A percentile compares a stretch with the other conserved stretches of the same genome.
These are phyloP conservation scores for Microdochium nivale DNA, from an alignment of 2,329 filamentous ascomycete species.

Conservation along the genomic window DNA sequence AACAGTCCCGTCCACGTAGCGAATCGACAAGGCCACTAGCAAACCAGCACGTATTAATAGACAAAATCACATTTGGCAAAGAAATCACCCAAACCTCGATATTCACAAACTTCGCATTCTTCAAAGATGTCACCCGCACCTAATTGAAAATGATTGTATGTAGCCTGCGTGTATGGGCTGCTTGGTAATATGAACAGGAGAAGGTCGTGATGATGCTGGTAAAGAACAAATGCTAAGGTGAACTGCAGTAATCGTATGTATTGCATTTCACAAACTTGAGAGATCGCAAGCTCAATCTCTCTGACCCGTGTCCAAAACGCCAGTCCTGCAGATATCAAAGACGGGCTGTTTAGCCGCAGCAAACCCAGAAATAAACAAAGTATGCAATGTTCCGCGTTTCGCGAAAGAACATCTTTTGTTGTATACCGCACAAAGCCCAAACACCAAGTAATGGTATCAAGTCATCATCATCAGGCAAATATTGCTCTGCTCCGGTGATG, in stretches of 20 bases:
- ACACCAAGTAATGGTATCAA: not conserved
- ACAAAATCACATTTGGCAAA: too few relatives aligned
- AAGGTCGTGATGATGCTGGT: not conserved
- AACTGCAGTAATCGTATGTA: not conserved
- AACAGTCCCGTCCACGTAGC: too few relatives aligned
- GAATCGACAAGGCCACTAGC: too few relatives aligned
- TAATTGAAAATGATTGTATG: not conserved
- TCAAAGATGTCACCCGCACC: too few relatives aligned
- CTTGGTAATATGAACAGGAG: not conserved
- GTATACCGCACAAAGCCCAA: not conserved
- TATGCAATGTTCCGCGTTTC: not conserved
- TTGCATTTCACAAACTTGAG: not conserved
- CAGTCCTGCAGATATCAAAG: not conserved
- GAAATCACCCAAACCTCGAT: too few relatives aligned
- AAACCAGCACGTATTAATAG: too few relatives aligned
- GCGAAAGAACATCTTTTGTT: not conserved
- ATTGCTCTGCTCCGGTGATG: not conserved
- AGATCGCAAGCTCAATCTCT: not conserved
- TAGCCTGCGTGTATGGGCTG: not conserved
- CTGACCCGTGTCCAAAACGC: not conserved
- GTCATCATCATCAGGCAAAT: not conserved
- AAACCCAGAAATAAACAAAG: not conserved
- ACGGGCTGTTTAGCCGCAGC: not conserved
- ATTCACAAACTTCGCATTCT: too few relatives aligned
- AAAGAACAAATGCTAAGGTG: not conserved